Evolutionary conservation across 2,329 filamentous ascomycete species (phyloP), one percentile per base, ranked within the genome.

Genomic region (Fusarium nematophilum): DNA sequence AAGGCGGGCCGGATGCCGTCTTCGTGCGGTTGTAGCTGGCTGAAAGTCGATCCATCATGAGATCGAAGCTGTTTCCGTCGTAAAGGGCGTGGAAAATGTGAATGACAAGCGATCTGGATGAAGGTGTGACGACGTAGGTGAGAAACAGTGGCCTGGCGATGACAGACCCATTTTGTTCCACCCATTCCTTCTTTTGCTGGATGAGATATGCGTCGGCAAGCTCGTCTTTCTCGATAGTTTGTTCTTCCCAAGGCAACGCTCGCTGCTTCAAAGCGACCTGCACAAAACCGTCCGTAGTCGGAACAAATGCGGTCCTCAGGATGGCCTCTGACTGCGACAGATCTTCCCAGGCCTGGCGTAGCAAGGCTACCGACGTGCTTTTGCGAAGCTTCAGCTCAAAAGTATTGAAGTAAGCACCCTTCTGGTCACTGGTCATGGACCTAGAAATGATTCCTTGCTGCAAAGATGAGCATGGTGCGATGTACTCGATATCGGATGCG

Each of bases 71-170:
- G 62, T 85, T 89, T 2, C 92, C 93, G 73, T 97, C 93, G 66
- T 97, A 97, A 0, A 97, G 73, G 0, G 85, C 92, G 71, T 97
- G 93, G 74, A 97, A 96, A 1, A 96, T 87, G 38, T 90, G 83
- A 3, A 96, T 67, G 3, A 81, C 75, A 26, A 96, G 74, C 0
- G 80, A 59, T 6, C 67, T 66, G 2, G 63, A 65, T 1, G 60
- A 62, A 1, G 88, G 88, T 6, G 72, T 74, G 3, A 67, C 64
- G 2, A 90, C 59, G 4, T 83, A 74, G 1, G 75, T 70, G 9
- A 70, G 37, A 6, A 57, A 42, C 4, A 70, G 40, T 14, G 67
- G 67, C 9, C 54, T 49, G 3, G 36, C 31, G 14, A 70, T 57
- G 10, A 23, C 11, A 4, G 53, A 42, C 5, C 71, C 67, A 55